Conservation (phyloP, 139 green algal genomes). For the Haematococcus lacustris region DNA sequence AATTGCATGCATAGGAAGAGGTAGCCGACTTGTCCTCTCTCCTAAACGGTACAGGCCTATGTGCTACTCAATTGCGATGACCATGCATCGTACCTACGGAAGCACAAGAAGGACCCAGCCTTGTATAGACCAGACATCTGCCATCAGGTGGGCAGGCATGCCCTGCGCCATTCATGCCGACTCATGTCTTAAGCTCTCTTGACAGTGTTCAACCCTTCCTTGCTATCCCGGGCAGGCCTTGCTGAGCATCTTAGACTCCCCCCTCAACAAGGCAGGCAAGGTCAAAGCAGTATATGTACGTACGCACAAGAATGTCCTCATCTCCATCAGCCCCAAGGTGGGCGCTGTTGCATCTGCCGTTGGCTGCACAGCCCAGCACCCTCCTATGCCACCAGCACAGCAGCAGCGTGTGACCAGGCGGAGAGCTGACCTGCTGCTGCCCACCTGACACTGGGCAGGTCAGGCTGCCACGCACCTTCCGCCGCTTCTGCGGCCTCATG, state of each 20-base stretch:
- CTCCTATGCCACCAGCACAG: no score
- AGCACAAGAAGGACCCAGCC: slow-evolving; percentile 79
- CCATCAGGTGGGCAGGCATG: slow-evolving; percentile 68
- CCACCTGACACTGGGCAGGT: no score
- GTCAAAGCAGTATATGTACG: slow-evolving; percentile 86
- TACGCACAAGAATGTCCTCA: slow-evolving; percentile 89
- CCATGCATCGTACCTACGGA: slow-evolving; percentile 83
- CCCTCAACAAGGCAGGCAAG: slow-evolving; percentile 87
- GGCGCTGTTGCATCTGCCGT: no score
- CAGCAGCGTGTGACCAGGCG: no score
- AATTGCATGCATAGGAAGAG: not conserved
- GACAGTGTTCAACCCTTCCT: no score
- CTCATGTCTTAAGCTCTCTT: no score
- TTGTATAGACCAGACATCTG: slow-evolving; percentile 89
- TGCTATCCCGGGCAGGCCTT: slow-evolving; percentile 61
- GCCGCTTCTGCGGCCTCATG: slow-evolving; percentile 89
- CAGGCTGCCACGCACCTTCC: slow-evolving; percentile 89
- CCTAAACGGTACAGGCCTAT: slow-evolving; percentile 46
- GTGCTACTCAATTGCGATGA: slow-evolving; percentile 94
- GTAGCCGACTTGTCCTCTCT: not conserved
- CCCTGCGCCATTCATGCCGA: no score
- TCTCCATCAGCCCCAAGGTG: slow-evolving; percentile 83
- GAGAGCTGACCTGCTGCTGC: no score
- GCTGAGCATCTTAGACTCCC: slow-evolving; percentile 88
- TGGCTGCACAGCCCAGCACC: no score